Conservation (phyloP, 139 green algal species). For the Chlorella vulgaris region DNA sequence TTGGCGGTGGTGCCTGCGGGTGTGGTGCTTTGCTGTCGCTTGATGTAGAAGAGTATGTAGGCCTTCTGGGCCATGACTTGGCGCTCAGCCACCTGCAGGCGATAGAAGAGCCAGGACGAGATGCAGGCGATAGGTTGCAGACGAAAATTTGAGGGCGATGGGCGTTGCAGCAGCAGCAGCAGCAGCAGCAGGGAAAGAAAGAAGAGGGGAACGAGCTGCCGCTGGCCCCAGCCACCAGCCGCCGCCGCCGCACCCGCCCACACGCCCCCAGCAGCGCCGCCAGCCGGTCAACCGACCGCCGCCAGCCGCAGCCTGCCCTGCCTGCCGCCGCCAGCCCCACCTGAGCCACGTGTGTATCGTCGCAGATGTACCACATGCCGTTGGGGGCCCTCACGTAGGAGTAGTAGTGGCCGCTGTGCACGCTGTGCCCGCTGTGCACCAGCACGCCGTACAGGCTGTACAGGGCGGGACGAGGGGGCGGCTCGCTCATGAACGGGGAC, state of each 20-base stretch:
- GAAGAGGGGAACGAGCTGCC: no score
- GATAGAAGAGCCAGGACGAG: neutral
- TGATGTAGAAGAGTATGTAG: slow-evolving; percentile 97
- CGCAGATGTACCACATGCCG: slow-evolving; percentile 82
- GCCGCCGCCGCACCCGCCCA: neutral
- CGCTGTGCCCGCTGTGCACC: slow-evolving; percentile 92
- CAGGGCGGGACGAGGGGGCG: slow-evolving; percentile 22
- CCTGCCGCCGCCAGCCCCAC: no score
- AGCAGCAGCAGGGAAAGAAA: no score
- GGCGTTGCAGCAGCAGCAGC: no score
- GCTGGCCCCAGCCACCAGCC: no score
- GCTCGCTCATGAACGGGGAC: slow-evolving; percentile 67
- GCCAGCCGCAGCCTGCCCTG: no score
- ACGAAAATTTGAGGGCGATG: no score
- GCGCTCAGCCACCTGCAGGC: slow-evolving; percentile 66
- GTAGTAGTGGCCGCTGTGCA: slow-evolving; percentile 97
- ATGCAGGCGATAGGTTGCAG: no score
- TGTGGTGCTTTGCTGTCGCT: slow-evolving; percentile 10
- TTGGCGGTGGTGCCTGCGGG: neutral
- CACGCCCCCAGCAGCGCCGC: no score
- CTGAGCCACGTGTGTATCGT: slow-evolving; percentile 75
- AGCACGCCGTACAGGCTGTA: slow-evolving; percentile 91
- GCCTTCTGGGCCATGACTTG: slow-evolving; percentile 85
- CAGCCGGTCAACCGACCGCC: no score
- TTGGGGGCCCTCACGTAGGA: slow-evolving; percentile 67